phyloP scores from a whole-genome alignment of 2,329 filamentous ascomycete genomes.

The Hypoxylon sp. region DNA sequence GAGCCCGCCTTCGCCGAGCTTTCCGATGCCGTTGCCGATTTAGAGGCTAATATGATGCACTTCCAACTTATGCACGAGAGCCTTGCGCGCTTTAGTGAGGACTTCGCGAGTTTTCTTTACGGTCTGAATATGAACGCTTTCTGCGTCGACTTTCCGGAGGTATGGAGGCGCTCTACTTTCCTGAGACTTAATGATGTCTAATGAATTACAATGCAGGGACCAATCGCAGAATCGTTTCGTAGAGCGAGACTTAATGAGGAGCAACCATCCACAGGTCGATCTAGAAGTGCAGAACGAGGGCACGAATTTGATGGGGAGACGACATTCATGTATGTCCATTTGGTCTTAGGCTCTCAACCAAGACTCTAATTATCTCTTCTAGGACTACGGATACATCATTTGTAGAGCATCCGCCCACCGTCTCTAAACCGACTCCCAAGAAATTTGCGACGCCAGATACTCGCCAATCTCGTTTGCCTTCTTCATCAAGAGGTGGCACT shows the following conservation, averaged over 20 bases:
- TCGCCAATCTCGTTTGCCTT: conserved; percentile 65
- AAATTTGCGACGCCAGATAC: conserved; percentile 60
- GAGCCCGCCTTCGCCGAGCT: conserved; percentile 95
- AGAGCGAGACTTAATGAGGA: conserved; percentile 73
- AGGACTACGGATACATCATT: conserved; percentile 95
- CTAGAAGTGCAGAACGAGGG: conserved; percentile 51
- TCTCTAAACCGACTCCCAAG: conserved; percentile 65
- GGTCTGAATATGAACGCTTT: conserved; percentile 99
- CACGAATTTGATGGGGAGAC: conserved; percentile 73
- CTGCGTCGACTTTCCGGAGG: conserved; percentile 97
- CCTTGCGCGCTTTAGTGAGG: conserved; percentile 92
- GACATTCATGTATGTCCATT: conserved; percentile 80
- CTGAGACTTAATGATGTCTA: conserved; percentile 15
- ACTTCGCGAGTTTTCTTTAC: conserved; percentile 94
- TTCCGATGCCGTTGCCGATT: conserved; percentile 91
- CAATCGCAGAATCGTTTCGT: conserved; percentile 85
- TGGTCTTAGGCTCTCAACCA: conserved; percentile 39
- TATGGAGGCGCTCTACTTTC: conserved; percentile 55
- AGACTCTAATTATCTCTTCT: conserved; percentile 43
- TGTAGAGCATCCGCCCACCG: conserved; percentile 82
- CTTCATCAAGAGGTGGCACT: conserved; percentile 59
- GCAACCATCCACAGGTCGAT: conserved; percentile 48
- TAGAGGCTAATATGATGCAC: conserved; percentile 98
- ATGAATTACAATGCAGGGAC: conserved; percentile 69
- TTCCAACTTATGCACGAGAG: conserved; percentile 98